Conservation (phyloP, 2,329 filamentous ascomycete species). For the Xylaria hypoxylon region DNA sequence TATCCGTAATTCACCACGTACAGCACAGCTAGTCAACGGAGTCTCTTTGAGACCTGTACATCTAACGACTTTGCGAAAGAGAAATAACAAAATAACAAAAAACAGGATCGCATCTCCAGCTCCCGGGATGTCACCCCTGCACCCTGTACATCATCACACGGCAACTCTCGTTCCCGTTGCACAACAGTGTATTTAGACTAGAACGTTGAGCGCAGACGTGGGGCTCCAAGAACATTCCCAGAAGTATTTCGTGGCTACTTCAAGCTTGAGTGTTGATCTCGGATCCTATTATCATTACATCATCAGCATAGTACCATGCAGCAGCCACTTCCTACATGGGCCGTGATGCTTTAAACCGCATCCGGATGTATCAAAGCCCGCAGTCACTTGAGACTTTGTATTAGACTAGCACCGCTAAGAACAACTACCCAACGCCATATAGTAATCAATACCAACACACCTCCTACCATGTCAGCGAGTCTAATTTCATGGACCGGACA, state of each 20-base stretch:
- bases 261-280: neutral
- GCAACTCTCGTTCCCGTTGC: constrained; percentile 15
- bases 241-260: neutral
- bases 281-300: neutral
- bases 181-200: constrained; percentile 31
- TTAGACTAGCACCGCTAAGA: constrained; percentile 5
- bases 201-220: constrained; percentile 7
- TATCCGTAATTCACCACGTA: constrained; percentile 8
- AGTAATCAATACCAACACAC: constrained; percentile 11
- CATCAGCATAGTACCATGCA: neutral
- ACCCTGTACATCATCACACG: constrained; percentile 20
- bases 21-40: neutral
- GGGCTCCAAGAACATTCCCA: constrained; percentile 8
- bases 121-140: neutral
- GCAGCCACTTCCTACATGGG: constrained; percentile 14
- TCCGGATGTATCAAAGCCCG: constrained; percentile 15
- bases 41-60: neutral
- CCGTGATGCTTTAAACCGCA: neutral
- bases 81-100: constrained; percentile 1
- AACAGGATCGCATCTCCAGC: constrained; percentile 7
- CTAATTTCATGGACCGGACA: neutral
- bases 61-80: constrained; percentile 1
- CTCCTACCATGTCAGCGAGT: neutral
- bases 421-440: neutral
- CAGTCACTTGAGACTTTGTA: constrained; percentile 12